These are phyloP conservation scores for Herpotrichia juniperi DNA, from an alignment of 2,329 filamentous ascomycete genomes.

Conservation along the genomic window DNA sequence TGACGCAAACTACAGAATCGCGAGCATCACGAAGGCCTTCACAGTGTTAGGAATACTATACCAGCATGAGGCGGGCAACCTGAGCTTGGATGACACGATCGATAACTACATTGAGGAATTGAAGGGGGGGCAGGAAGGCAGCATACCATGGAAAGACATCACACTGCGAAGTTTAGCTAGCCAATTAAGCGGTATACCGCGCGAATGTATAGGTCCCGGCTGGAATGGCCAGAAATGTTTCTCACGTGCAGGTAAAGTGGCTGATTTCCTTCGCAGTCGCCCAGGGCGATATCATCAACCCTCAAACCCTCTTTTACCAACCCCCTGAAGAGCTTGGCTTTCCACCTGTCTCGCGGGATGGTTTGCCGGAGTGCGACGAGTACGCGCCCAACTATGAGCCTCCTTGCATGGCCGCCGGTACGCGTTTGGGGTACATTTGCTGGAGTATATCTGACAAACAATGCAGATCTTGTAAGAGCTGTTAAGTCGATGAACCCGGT, in stretches of 20 bases:
- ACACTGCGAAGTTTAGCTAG: constrained; percentile 51
- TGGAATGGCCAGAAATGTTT: constrained; percentile 10
- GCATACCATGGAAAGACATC: constrained; percentile 49
- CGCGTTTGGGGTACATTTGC: not conserved
- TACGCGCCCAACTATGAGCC: constrained; percentile 22
- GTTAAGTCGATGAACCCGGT: constrained; percentile 40
- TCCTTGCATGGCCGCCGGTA: not conserved
- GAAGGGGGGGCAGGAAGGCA: constrained; percentile 32
- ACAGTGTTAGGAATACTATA: constrained; percentile 40
- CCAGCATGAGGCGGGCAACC: constrained; percentile 39
- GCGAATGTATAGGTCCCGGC: constrained; percentile 39
- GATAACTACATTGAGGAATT: constrained; percentile 41
- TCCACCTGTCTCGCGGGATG: constrained; percentile 40
- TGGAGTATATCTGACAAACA: not conserved
- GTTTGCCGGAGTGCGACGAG: constrained; percentile 43
- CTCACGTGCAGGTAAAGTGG: constrained; percentile 27
- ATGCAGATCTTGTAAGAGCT: constrained; percentile 38
- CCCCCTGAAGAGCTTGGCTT: constrained; percentile 35
- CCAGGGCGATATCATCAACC: constrained; percentile 36
- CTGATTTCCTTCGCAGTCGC: constrained; percentile 33
- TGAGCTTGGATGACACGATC: constrained; percentile 42
- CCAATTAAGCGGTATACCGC: constrained; percentile 50
- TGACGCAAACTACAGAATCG: constrained; percentile 49
- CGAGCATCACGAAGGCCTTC: constrained; percentile 45
- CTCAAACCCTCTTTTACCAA: not conserved